Evolutionary conservation across 2,329 filamentous ascomycete species (phyloP), one percentile per base, ranked within the genome.

Genomic region (Sporothrix curviconia): DNA sequence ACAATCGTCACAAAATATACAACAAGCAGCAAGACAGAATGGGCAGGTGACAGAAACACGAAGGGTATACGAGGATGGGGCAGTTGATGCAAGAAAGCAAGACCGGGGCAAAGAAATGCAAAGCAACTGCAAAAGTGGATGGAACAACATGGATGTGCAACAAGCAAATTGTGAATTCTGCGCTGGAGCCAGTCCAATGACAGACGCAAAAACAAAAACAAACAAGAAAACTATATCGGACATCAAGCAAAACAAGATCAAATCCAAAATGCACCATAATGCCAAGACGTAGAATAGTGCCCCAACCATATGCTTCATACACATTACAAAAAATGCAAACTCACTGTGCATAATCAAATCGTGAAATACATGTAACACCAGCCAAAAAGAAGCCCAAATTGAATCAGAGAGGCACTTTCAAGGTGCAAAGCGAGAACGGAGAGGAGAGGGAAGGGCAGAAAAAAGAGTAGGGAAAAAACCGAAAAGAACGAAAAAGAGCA

Each of bases 281-380:
- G 28, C 50, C 24, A 32, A n/a, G 24, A 52, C 40, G 17, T 19
- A 36, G 40, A 19, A 51, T 56, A n/a, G n/a, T n/a, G 46, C 37
- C 37, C 34, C 39, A 28, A 25, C 49, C 34, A 37, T 47, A 52
- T 32, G 28, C 37, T 34, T 53, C 50, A 53, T 53, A 53, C 50
- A 53, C 37, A 42, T 42, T 42, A 42, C 34, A 53, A 42, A n/a
- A n/a, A 32, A 42, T 19, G 11, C 50, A 53, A 32, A 14, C 36
- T 42, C 50, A 37, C 50, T 53, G 50, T 15, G 25, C 50, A n/a
- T 15, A 9, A 39, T 19, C 22, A 9, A 19, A 53, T 32, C 37
- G 11, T 53, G 25, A 53, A 53, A 40, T 4, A 51, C 22, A n/a
- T n/a, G n/a, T n/a, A n/a, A 51, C 32, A 34, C 49, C 34, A 5